A percentile compares a stretch with the other conserved stretches of the same genome.
Evolutionary conservation across 1,284 basidiomycete species (phyloP).

Genomic region (Schizophyllum commune): DNA sequence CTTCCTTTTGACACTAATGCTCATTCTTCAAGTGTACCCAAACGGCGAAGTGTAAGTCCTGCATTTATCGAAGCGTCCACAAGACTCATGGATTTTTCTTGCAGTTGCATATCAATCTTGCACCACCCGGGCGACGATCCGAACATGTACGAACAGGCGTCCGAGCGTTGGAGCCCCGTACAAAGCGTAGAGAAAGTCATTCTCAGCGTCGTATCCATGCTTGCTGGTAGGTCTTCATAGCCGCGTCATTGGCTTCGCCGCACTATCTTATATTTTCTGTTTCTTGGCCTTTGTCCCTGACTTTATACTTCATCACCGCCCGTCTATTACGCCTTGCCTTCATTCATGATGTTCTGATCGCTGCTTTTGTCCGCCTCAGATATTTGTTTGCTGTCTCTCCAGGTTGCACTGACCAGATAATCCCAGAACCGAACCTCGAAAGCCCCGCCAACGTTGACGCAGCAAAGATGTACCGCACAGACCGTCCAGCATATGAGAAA

Average conservation of each 20-base stretch:
- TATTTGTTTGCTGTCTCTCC: too few species aligned
- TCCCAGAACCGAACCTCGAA: conserved; percentile 93
- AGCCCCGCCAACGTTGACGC: conserved; percentile 98
- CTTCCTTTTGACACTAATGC: not conserved
- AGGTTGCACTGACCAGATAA: not conserved
- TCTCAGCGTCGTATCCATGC: conserved; percentile 94
- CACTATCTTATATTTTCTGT: conserved; percentile 13
- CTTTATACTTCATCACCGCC: too few species aligned
- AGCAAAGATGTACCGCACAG: conserved; percentile 91
- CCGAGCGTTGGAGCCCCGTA: conserved; percentile 97
- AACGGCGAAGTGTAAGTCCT: conserved; percentile 69
- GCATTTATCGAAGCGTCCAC: too few species aligned
- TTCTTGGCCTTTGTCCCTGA: conserved; percentile 5
- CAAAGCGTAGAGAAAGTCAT: conserved; percentile 97
- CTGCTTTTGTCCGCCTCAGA: too few species aligned
- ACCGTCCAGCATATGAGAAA: conserved; percentile 71
- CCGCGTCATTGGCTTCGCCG: conserved; percentile 1
- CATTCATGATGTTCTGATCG: too few species aligned
- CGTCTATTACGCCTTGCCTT: too few species aligned
- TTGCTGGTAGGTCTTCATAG: conserved; percentile 62
- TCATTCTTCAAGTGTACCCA: conserved; percentile 61
- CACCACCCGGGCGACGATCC: conserved; percentile 96
- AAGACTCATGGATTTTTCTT: not conserved
- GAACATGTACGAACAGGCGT: conserved; percentile 87
- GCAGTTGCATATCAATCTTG: conserved; percentile 88